Percentiles rank a stretch among this genome's conserved stretches.
Conservation (phyloP, 2,329 filamentous ascomycete genomes). For the Ascosphaera pollenicola region DNA sequence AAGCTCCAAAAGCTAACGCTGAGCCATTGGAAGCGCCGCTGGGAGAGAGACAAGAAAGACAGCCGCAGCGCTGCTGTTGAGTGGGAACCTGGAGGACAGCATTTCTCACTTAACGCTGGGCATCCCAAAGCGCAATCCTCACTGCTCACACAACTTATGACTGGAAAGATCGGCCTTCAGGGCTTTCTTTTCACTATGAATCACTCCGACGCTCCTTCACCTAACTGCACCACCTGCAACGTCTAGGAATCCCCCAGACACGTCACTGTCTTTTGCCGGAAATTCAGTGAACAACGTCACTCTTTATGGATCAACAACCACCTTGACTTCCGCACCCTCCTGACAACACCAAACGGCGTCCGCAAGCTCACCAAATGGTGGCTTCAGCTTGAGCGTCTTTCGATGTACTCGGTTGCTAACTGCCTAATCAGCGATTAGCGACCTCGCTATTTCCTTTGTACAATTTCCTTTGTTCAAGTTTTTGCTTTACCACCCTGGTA, state of each 20-base stretch:
- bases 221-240: neutral
- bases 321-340: neutral
- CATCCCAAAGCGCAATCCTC: constrained; percentile 1
- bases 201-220: constrained; percentile 2
- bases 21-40: neutral
- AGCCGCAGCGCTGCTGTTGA: neutral
- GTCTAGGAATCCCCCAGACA: neutral
- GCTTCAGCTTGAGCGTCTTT: neutral
- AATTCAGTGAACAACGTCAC: neutral
- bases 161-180: constrained; percentile 1
- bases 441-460: too few relatives aligned
- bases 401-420: neutral
- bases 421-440: too few relatives aligned
- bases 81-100: neutral
- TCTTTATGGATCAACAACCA: neutral
- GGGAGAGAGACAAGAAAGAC: neutral
- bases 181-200: constrained; percentile 2
- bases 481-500: too few relatives aligned
- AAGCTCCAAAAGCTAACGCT: neutral
- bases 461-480: too few relatives aligned
- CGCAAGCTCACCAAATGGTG: neutral
- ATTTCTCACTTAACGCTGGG: neutral
- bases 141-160: neutral
- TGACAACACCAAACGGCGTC: neutral
- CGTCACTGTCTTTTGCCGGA: neutral